Percentiles rank a stretch among this genome's conserved stretches.
These are phyloP conservation scores for Paradendryphiella salina DNA, from an alignment of 2,329 filamentous ascomycete species.

Conservation along the genomic window DNA sequence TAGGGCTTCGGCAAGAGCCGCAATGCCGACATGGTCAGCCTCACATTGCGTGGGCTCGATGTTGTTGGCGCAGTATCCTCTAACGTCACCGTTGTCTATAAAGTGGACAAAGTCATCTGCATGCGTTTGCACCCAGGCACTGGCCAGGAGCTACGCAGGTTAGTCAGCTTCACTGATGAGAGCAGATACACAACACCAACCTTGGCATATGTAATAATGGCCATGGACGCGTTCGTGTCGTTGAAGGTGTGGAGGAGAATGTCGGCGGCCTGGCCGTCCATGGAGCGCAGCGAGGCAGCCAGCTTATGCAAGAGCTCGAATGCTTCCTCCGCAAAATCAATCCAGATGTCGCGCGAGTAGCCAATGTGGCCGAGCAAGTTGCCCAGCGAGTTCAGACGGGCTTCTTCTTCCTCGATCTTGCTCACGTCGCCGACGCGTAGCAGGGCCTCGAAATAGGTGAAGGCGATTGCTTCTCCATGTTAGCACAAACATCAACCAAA, in stretches of 20 bases:
- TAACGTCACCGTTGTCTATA: slow-evolving; percentile 60
- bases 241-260: slow-evolving; percentile 73
- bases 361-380: slow-evolving; percentile 71
- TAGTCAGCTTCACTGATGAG: slow-evolving; percentile 13
- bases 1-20: slow-evolving; percentile 74
- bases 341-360: slow-evolving; percentile 69
- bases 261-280: slow-evolving; percentile 56
- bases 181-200: slow-evolving; percentile 46
- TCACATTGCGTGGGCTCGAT: slow-evolving; percentile 78
- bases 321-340: slow-evolving; percentile 82
- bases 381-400: slow-evolving; percentile 71
- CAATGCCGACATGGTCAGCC: slow-evolving; percentile 88
- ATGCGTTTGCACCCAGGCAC: slow-evolving; percentile 80
- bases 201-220: slow-evolving; percentile 82
- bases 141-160: slow-evolving; percentile 69
- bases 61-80: slow-evolving; percentile 68
- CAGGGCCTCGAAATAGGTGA: slow-evolving; percentile 88
- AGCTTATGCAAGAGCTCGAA: slow-evolving; percentile 69
- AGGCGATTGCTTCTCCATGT: slow-evolving; percentile 73
- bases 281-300: slow-evolving; percentile 58
- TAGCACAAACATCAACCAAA: slow-evolving; percentile 22
- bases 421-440: slow-evolving; percentile 66
- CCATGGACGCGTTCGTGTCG: slow-evolving; percentile 65
- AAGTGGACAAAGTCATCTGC: slow-evolving; percentile 71
- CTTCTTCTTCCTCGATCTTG: slow-evolving; percentile 70